These are phyloP conservation scores for Citrus hindsii DNA, from an alignment of 345 rosid genomes.

Conservation along the genomic window DNA sequence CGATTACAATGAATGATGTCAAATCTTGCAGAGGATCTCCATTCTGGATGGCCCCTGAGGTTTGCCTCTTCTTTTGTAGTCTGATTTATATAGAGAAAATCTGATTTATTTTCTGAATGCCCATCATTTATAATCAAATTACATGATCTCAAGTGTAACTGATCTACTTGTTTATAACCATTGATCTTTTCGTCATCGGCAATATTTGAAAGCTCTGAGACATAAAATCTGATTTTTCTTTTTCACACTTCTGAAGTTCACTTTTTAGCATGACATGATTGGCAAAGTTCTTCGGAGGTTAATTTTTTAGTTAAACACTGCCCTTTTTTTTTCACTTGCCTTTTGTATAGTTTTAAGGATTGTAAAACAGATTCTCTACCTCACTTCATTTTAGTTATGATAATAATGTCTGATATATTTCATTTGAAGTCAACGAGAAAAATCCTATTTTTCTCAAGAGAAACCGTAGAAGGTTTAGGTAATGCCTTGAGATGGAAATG, in stretches of 20 bases:
- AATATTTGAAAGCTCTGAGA: not conserved
- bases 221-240: not conserved
- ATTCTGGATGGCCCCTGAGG: constrained; percentile 99
- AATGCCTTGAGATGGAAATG: too few relatives aligned
- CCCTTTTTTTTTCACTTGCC: not conserved
- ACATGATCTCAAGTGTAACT: not conserved
- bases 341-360: not conserved
- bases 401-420: not conserved
- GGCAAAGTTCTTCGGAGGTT: not conserved
- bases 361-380: not conserved
- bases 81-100: not conserved
- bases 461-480: too few relatives aligned
- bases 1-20: constrained; percentile 65
- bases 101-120: not conserved
- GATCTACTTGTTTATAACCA: not conserved
- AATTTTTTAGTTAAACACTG: not conserved
- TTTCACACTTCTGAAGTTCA: not conserved
- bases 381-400: not conserved
- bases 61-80: constrained; percentile 28
- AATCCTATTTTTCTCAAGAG: too few relatives aligned
- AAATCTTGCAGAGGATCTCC: constrained; percentile 80
- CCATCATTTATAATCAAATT: not conserved
- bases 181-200: not conserved
- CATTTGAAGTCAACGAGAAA: not conserved
- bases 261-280: too few relatives aligned